A percentile compares a stretch with the other conserved stretches of the same genome.
Conservation (phyloP, 306 rosid species). For the Luffa acutangula region DNA sequence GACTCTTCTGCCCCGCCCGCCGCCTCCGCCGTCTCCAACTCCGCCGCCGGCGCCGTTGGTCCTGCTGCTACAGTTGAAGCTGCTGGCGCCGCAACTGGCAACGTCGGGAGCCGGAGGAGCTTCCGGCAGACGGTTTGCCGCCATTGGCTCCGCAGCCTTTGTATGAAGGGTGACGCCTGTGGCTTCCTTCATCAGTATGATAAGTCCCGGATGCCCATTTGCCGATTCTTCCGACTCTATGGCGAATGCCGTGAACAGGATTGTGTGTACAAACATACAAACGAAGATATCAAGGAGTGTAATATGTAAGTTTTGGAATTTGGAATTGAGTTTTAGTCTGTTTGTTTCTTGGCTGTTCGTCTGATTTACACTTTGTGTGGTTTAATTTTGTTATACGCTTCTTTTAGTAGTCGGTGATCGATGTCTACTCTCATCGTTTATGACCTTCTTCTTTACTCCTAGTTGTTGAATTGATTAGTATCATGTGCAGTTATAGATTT, state of each 20-base stretch:
- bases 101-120: constrained; percentile 54
- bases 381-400: neutral
- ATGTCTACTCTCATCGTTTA: neutral
- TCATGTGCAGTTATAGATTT: neutral
- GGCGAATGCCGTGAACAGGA: constrained; percentile 99
- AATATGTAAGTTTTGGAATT: constrained; percentile 53
- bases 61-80: neutral
- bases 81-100: constrained; percentile 12
- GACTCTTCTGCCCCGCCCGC: constrained; percentile 31
- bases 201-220: constrained; percentile 94
- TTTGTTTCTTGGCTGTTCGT: neutral
- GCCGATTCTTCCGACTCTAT: constrained; percentile 74
- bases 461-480: neutral
- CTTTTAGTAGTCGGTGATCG: neutral
- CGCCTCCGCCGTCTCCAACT: neutral
- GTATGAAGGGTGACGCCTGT: constrained; percentile 98
- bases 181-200: constrained; percentile 96
- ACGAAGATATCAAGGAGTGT: constrained; percentile 97
- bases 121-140: constrained; percentile 97
- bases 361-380: neutral
- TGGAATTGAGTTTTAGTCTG: neutral
- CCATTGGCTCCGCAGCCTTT: constrained; percentile 90
- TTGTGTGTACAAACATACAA: constrained; percentile 93
- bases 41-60: constrained; percentile 9
- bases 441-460: neutral